Conservation (phyloP, 2,329 filamentous ascomycete species). For the Myriosclerotinia duriaeana region DNA sequence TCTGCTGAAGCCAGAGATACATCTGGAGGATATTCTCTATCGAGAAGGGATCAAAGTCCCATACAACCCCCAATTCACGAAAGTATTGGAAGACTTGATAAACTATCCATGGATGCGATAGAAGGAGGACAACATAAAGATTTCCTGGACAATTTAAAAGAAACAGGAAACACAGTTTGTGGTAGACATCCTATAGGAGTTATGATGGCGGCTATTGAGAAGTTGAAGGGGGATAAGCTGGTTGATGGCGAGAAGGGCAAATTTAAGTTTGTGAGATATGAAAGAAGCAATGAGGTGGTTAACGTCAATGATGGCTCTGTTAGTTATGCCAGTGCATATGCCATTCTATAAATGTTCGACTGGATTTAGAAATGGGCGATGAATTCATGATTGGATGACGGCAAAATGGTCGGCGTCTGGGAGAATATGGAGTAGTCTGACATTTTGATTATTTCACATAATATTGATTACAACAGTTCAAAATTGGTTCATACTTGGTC, state of each 20-base stretch:
- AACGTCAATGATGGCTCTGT: slow-evolving; percentile 76
- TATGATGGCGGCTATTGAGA: slow-evolving; percentile 82
- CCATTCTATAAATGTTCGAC: slow-evolving; percentile 51
- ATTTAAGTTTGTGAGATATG: slow-evolving; percentile 79
- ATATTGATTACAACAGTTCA: too few species aligned
- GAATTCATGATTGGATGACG: background rate
- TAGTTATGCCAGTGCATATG: slow-evolving; percentile 92
- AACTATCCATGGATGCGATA: slow-evolving; percentile 80
- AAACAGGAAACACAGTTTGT: slow-evolving; percentile 88
- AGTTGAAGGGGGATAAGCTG: slow-evolving; percentile 45
- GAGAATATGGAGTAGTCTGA: background rate
- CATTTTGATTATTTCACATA: background rate
- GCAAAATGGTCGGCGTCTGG: background rate
- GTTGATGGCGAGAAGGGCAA: slow-evolving; percentile 37
- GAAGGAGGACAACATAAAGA: slow-evolving; percentile 68
- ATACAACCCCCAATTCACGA: slow-evolving; percentile 67
- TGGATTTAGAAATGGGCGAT: background rate
- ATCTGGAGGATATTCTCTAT: slow-evolving; percentile 37
- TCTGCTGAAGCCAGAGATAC: slow-evolving; percentile 36
- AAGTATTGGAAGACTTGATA: slow-evolving; percentile 78
- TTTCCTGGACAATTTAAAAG: slow-evolving; percentile 67
- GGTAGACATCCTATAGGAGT: slow-evolving; percentile 94
- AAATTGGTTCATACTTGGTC: too few species aligned
- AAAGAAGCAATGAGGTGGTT: slow-evolving; percentile 75
- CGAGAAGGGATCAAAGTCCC: slow-evolving; percentile 40